phyloP scores from a whole-genome alignment of 2,329 filamentous ascomycete species.

The Phialophora macrospora region DNA sequence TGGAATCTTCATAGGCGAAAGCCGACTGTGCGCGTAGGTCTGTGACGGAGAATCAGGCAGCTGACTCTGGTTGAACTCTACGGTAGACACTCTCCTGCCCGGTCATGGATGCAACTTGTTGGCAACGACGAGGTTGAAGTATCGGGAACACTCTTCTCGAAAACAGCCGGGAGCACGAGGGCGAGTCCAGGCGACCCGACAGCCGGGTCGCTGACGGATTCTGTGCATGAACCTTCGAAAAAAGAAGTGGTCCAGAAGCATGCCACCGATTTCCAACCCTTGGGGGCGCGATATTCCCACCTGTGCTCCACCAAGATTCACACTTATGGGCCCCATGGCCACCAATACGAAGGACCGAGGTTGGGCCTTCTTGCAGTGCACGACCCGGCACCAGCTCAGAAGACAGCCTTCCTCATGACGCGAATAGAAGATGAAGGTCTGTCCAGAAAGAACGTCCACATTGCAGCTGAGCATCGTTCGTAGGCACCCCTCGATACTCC shows the following conservation, averaged over 20 bases:
- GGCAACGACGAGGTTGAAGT: neutral
- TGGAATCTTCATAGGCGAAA: neutral
- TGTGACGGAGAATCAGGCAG: neutral
- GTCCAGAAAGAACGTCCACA: neutral
- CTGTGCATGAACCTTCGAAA: constrained; percentile 21
- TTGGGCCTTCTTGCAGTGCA: neutral
- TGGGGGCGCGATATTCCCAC: constrained; percentile 6
- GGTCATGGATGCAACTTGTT: neutral
- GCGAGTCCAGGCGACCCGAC: constrained; percentile 9
- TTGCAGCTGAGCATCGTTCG: neutral
- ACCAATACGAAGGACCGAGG: constrained; percentile 9
- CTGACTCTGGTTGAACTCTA: neutral
- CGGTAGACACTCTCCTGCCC: neutral
- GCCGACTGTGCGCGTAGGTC: neutral
- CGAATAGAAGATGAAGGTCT: neutral
- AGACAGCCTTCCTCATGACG: neutral
- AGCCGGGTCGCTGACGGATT: constrained; percentile 9
- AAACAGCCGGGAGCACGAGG: neutral
- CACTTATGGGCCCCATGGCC: constrained; percentile 9
- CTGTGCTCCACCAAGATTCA: constrained; percentile 1
- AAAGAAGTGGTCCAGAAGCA: constrained; percentile 21
- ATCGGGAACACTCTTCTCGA: neutral
- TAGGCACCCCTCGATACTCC: neutral
- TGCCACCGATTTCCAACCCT: constrained; percentile 16
- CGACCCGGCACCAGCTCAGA: neutral